Percentiles rank a stretch among this genome's conserved stretches.
These are phyloP conservation scores for Botrytis elliptica DNA, from an alignment of 2,329 filamentous ascomycete species.

Conservation along the genomic window DNA sequence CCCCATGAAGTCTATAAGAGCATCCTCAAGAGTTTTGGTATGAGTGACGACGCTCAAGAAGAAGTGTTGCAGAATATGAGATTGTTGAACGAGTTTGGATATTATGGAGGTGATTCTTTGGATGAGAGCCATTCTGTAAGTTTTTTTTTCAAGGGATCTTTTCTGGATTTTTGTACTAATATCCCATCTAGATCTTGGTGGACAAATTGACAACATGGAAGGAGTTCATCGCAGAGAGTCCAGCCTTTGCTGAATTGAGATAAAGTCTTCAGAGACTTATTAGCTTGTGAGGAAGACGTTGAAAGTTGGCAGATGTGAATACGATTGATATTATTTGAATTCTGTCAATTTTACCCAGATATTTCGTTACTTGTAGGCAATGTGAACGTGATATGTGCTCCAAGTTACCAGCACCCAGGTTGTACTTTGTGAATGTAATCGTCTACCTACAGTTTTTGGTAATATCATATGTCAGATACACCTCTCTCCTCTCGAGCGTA, in stretches of 20 bases:
- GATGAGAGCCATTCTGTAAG: constrained; percentile 42
- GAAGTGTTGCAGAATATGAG: constrained; percentile 55
- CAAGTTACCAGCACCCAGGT: neutral
- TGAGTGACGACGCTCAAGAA: constrained; percentile 44
- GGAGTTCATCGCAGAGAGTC: constrained; percentile 41
- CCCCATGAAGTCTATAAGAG: constrained; percentile 45
- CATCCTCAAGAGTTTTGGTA: constrained; percentile 39
- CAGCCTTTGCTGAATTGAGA: constrained; percentile 42
- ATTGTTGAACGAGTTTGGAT: constrained; percentile 52
- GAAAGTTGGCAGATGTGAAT: neutral
- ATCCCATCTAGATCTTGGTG: constrained; percentile 36
- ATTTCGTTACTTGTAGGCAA: neutral
- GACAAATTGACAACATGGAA: constrained; percentile 46
- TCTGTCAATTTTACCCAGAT: neutral
- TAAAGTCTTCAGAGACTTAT: constrained; percentile 27
- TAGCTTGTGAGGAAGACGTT: neutral
- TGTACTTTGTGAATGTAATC: neutral
- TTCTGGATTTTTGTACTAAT: constrained; percentile 21
- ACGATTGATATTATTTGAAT: neutral
- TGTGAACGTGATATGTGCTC: neutral
- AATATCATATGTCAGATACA: neutral
- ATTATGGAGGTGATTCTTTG: constrained; percentile 49
- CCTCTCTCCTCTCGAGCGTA: neutral
- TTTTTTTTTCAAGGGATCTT: neutral
- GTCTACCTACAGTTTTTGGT: neutral